phyloP scores from a whole-genome alignment of 1,284 basidiomycete species.

The Anthracocystis setariae region DNA sequence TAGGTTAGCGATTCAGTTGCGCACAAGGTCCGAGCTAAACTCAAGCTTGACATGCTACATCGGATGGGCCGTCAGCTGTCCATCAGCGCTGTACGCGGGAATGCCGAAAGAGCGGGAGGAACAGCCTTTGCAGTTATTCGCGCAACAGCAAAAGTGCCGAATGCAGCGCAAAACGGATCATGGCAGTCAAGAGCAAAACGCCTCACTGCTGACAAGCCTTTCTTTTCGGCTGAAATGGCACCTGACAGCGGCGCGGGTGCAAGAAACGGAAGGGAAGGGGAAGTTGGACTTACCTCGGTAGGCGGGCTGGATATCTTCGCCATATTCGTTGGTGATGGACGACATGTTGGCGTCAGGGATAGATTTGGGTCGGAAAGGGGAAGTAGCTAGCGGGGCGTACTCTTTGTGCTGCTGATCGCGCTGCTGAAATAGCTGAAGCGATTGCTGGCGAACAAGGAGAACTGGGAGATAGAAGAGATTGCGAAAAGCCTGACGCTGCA shows the following conservation, averaged over 20 bases:
- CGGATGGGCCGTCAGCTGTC: constrained; percentile 13
- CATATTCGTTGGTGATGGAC: constrained; percentile 53
- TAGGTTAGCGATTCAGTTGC: constrained; percentile 7
- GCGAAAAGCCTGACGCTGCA: constrained; percentile 26
- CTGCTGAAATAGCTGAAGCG: constrained; percentile 35
- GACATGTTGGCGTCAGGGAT: constrained; percentile 35
- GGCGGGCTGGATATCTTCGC: constrained; percentile 59
- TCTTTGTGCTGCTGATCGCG: constrained; percentile 16
- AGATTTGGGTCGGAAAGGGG: constrained; percentile 1
- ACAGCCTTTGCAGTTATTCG: neutral
- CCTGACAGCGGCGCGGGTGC: too few relatives aligned
- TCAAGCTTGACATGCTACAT: constrained; percentile 6
- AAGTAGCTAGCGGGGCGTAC: constrained; percentile 4
- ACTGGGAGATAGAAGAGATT: constrained; percentile 25
- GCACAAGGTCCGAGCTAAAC: neutral
- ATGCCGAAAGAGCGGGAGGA: neutral
- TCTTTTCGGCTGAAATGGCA: too few relatives aligned
- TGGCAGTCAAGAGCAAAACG: too few relatives aligned
- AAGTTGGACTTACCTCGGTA: constrained; percentile 51
- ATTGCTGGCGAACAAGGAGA: constrained; percentile 24
- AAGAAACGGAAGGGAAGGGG: neutral
- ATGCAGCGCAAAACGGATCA: too few relatives aligned
- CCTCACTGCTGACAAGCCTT: too few relatives aligned
- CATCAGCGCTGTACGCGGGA: neutral
- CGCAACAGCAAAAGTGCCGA: neutral